These are phyloP conservation scores for Naematelia aurantialba DNA, from an alignment of 768 basidiomycete species.

Conservation along the genomic window DNA sequence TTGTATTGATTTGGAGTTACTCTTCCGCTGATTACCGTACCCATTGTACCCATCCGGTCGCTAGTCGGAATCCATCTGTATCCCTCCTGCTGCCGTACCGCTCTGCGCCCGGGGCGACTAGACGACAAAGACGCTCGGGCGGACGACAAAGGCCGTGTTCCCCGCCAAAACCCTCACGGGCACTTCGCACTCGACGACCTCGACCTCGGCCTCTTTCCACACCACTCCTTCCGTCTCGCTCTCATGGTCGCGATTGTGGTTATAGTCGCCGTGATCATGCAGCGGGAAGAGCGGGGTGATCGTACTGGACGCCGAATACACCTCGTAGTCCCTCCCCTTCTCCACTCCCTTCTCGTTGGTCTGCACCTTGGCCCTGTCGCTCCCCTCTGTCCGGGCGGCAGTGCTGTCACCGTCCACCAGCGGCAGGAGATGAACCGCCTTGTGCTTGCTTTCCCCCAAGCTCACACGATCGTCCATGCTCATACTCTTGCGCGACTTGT, in stretches of 20 bases:
- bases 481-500: not conserved
- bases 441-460: no score
- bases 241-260: no score
- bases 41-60: no score
- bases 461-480: no score
- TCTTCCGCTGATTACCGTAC: no score
- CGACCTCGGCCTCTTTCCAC: conserved; percentile 67
- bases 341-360: not conserved
- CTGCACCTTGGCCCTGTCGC: no score
- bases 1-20: no score
- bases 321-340: not conserved
- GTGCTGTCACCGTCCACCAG: no score
- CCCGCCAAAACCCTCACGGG: conserved; percentile 83
- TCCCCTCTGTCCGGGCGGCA: no score
- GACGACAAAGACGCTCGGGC: conserved; percentile 19
- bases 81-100: no score
- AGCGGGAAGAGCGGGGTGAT: not conserved
- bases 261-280: not conserved
- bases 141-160: conserved; percentile 67
- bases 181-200: conserved; percentile 92
- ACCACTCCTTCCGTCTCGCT: conserved; percentile 48
- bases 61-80: no score
- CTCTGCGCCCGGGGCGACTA: no score
- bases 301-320: not conserved
- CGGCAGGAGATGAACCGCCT: conserved; percentile 21